Evolutionary conservation across 768 basidiomycete species (phyloP), one percentile per base, ranked within the genome.

Genomic region (Suillus placidus): DNA sequence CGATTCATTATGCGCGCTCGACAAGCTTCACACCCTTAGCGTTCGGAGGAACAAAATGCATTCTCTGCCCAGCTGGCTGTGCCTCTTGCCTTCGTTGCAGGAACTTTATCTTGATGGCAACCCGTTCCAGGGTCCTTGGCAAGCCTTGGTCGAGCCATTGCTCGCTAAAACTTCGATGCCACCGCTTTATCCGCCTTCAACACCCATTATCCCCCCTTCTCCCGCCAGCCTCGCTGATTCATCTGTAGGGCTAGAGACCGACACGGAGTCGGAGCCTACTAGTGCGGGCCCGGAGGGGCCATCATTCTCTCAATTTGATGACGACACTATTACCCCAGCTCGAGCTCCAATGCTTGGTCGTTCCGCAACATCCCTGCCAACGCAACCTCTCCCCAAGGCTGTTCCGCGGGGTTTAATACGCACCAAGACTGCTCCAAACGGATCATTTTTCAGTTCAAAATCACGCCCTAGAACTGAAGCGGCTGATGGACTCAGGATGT

Each of bases 81-180:
- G 94, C 75, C 85, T 94, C 35, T 83, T 99, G n/a, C 85, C 88
- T 23, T 84, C 84, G 37, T 81, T 99, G 56, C 94, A 97, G 76
- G 91, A 89, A 2, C 80, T 99, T 4, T 91, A 90, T 69, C 87
- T 99, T n/a, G 97, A 99, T 68, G 91, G 89, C 20, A 99, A 99
- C 75, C 95, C 96, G 9, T 98, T 99, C 78, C 92, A 93, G 71
- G 93, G 92, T 9, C 93, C 94, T 1, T 97, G 95, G 94, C 88
- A 90, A 73, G 89, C 92, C 38, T 82, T 99, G 62, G 88, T 97
- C 32, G 92, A 91, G 64, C 94, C 95, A 0, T 81, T 98, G 57
- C 81, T 95, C 10, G 83, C 88, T 61, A 88, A 88, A 72, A 75
- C 80, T 30, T 85, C 88, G 32, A 77, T 83, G 71, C 84, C 86